Percentiles rank a stretch among this genome's conserved stretches.
Conservation (phyloP, 1,284 basidiomycete genomes). For the Volvariella surrecta region DNA sequence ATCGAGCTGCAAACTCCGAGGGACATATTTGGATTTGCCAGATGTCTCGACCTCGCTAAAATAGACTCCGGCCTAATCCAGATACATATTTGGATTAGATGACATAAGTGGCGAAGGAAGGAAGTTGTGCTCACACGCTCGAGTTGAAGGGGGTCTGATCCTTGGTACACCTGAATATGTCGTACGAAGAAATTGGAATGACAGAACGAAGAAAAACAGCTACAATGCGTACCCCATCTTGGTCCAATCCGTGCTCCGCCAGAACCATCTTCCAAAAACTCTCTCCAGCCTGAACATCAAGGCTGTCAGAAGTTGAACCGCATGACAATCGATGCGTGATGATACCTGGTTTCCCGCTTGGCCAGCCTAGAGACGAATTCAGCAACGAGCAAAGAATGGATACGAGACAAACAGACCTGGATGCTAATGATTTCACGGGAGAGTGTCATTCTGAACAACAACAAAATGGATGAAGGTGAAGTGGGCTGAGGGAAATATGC, state of each 20-base stretch:
- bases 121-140: conserved; percentile 23
- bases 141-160: conserved; percentile 33
- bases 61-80: conserved; percentile 59
- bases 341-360: conserved; percentile 44
- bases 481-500: conserved; percentile 1
- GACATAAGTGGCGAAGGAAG: background rate
- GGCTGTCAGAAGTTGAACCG: conserved; percentile 23
- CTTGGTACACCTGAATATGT: conserved; percentile 27
- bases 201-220: conserved; percentile 6
- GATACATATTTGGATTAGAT: background rate
- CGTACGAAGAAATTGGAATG: conserved; percentile 5
- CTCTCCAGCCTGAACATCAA: conserved; percentile 65
- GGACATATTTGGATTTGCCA: conserved; percentile 69
- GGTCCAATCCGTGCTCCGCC: conserved; percentile 73
- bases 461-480: conserved; percentile 1
- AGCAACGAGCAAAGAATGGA: too few species aligned
- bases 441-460: conserved; percentile 23
- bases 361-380: conserved; percentile 35
- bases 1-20: conserved; percentile 88
- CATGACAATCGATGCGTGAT: conserved; percentile 13
- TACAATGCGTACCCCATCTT: conserved; percentile 47
- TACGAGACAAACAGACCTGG: conserved; percentile 31
- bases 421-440: conserved; percentile 59
- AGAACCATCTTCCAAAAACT: conserved; percentile 73
- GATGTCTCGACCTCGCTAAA: conserved; percentile 53